A percentile compares a stretch with the other conserved stretches of the same genome.
phyloP scores from a whole-genome alignment of 2,329 filamentous ascomycete species.

The Pleomassaria siparia region DNA sequence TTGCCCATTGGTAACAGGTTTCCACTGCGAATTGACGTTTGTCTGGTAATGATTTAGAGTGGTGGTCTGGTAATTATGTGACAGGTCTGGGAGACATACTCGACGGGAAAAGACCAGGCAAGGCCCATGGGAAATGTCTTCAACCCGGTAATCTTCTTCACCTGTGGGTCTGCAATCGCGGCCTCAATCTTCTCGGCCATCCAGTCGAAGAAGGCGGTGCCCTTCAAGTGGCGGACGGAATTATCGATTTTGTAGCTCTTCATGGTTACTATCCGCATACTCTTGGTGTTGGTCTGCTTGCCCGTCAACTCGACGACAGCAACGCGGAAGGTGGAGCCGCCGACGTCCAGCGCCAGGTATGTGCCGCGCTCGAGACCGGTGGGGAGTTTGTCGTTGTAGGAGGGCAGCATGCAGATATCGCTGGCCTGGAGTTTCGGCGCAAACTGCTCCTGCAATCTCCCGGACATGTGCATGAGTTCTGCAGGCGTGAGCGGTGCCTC shows the following conservation, averaged over 20 bases:
- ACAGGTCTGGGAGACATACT: conserved; percentile 42
- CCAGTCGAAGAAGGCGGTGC: conserved; percentile 65
- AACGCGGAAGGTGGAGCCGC: conserved; percentile 66
- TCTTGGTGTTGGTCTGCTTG: conserved; percentile 44
- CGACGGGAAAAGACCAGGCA: conserved; percentile 68
- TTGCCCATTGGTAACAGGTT: conserved; percentile 65
- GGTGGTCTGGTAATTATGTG: background rate
- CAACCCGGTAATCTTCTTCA: conserved; percentile 38
- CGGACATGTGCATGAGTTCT: conserved; percentile 48
- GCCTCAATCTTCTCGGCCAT: conserved; percentile 62
- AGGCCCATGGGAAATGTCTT: conserved; percentile 59
- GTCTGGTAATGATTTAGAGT: conserved; percentile 39
- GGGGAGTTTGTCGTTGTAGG: conserved; percentile 63
- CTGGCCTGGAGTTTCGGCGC: conserved; percentile 56
- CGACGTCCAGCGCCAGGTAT: conserved; percentile 64
- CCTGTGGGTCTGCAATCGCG: conserved; percentile 50
- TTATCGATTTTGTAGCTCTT: conserved; percentile 59
- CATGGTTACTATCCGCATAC: conserved; percentile 59
- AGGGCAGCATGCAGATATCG: conserved; percentile 65
- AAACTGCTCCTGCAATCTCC: conserved; percentile 54
- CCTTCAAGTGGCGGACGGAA: conserved; percentile 55
- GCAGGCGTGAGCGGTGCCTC: conserved; percentile 46
- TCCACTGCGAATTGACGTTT: conserved; percentile 61
- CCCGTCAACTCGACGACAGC: conserved; percentile 61
- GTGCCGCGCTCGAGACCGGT: conserved; percentile 61